These are phyloP conservation scores for Aurinia saxatilis DNA, from an alignment of 345 rosid genomes.

Conservation along the genomic window DNA sequence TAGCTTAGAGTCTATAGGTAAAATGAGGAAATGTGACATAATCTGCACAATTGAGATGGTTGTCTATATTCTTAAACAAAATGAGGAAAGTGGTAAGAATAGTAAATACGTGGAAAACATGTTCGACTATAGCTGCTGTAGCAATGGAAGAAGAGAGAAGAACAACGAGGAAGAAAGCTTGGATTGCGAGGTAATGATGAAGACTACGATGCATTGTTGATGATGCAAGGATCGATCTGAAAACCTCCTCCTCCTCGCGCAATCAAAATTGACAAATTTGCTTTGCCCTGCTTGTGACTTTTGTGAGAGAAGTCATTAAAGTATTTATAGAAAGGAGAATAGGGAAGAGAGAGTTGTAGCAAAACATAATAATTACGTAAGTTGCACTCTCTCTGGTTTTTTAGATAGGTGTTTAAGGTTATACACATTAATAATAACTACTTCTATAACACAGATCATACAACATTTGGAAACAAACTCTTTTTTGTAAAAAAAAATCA, in stretches of 20 bases:
- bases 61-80: not conserved
- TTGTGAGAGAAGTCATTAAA: not conserved
- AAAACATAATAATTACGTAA: too few species aligned
- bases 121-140: conserved; percentile 61
- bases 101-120: conserved; percentile 46
- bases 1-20: too few species aligned
- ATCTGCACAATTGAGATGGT: too few species aligned
- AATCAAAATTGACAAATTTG: too few species aligned
- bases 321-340: not conserved
- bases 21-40: too few species aligned
- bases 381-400: too few species aligned
- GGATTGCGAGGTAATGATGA: not conserved
- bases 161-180: not conserved
- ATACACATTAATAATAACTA: too few species aligned
- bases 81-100: not conserved
- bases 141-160: conserved; percentile 34
- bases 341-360: not conserved
- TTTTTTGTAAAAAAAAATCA: too few species aligned
- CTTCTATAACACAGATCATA: too few species aligned
- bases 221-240: not conserved
- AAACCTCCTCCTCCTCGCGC: too few species aligned
- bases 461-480: too few species aligned
- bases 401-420: too few species aligned
- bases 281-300: not conserved
- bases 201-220: not conserved